Base-by-base conservation (phyloP, 1,139 yeast species). In the Sugiyamaella japonica region DNA sequence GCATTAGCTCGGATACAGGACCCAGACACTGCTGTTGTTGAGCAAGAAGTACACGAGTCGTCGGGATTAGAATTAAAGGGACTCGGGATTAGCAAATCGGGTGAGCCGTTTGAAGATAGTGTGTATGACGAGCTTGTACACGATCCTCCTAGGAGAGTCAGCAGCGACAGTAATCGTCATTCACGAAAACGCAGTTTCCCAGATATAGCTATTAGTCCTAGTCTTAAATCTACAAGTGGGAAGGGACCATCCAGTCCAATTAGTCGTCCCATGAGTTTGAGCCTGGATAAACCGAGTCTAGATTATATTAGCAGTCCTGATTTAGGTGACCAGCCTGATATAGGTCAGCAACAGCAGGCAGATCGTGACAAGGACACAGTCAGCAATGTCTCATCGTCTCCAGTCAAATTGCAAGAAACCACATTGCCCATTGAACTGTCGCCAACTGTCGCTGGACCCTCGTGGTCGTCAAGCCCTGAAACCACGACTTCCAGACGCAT, bases 1-100 rank as follows among this genome's bases (percentile, higher is more conserved):
- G 17, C 45, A 3, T 23, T 48, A 8, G 38, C 46, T 9, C 45
- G 34, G 34, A 48, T 48, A 12, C 51, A 48, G 17, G 51, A 38
- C 25, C 51, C 51, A 15, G 51, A 48, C 5, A 32, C 39, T 9
- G 39, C 31, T 9, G 39, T 17, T 17, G 41, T 8, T 13, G 16
- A 25, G 34, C 42, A 45, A 15, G 42, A 34, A 20, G 49, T 36
- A 7, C 31, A 36, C 3, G n/a, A 29, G 34, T n/a, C 34, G 7
- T 9, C 31, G 34, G 39, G 23, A 28, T 15, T 10, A 20, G 15
- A 5, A 15, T 25, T 45, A 16, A 38, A 28, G 4, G 49, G 49
- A 9, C 42, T 45, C 13, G 49, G 49, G 20, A 45, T 45, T 3
- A 45, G 34, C 7, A 34, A 45, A 29, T n/a, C 29, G 36, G 29